Conservation (phyloP, 2,329 filamentous ascomycete genomes). For the Bipolaris oryzae region DNA sequence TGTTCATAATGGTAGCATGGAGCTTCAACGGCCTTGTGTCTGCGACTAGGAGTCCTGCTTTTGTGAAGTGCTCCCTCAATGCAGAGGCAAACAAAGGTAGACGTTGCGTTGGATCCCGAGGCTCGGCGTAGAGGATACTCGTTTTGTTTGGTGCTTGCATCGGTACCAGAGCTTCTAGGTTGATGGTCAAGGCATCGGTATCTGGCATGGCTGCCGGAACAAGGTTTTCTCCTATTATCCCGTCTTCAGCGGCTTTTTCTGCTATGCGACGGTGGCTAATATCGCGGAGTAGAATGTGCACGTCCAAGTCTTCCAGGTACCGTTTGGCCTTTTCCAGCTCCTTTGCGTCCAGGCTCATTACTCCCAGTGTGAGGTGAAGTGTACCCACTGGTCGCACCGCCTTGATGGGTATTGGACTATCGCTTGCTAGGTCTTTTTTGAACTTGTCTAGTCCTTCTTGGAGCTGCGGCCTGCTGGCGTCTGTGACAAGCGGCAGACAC, state of each 20-base stretch:
- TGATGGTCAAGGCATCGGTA: slow-evolving; percentile 44
- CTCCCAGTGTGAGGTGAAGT: slow-evolving; percentile 83
- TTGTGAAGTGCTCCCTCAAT: slow-evolving; percentile 62
- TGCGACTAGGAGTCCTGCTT: slow-evolving; percentile 61
- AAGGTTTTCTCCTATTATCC: slow-evolving; percentile 39
- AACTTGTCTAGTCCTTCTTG: slow-evolving; percentile 67
- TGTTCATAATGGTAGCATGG: slow-evolving; percentile 87
- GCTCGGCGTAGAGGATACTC: slow-evolving; percentile 69
- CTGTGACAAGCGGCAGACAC: slow-evolving; percentile 73
- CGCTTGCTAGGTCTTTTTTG: slow-evolving; percentile 53
- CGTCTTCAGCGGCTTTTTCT: slow-evolving; percentile 20
- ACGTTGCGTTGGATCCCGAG: slow-evolving; percentile 58
- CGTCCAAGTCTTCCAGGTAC: slow-evolving; percentile 53
- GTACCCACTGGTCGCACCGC: slow-evolving; percentile 80
- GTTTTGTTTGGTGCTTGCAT: slow-evolving; percentile 66
- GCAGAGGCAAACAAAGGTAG: slow-evolving; percentile 64
- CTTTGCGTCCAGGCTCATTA: slow-evolving; percentile 72
- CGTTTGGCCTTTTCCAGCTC: slow-evolving; percentile 54
- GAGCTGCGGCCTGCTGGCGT: slow-evolving; percentile 67
- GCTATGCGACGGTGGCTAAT: slow-evolving; percentile 23
- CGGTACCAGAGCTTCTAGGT: slow-evolving; percentile 58
- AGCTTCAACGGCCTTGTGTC: slow-evolving; percentile 71
- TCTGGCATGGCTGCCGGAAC: slow-evolving; percentile 35
- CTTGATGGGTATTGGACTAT: slow-evolving; percentile 60
- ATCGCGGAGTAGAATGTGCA: slow-evolving; percentile 37